Percentiles rank a stretch among this genome's conserved stretches.
Conservation (phyloP, 2,329 filamentous ascomycete species). For the Fusarium zealandicum region DNA sequence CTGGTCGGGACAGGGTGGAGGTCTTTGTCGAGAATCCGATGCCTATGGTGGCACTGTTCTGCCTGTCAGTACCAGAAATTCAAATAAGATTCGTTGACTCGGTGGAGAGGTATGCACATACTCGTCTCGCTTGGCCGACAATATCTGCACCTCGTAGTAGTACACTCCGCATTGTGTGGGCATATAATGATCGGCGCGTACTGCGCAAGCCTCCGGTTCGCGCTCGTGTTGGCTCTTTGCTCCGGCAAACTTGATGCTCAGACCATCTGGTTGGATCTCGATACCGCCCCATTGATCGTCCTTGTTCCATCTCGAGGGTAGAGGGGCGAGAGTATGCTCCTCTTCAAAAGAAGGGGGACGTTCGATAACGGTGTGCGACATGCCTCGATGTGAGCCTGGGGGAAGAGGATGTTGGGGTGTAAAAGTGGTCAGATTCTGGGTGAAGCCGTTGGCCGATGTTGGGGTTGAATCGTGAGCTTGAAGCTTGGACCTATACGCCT, state of each 20-base stretch:
- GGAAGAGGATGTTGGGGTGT: slow-evolving; percentile 45
- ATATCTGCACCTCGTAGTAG: slow-evolving; percentile 79
- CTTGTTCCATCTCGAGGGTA: slow-evolving; percentile 85
- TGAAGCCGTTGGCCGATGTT: slow-evolving; percentile 27
- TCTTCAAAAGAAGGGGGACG: slow-evolving; percentile 68
- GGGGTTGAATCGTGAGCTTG: slow-evolving; percentile 56
- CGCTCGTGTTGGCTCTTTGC: slow-evolving; percentile 57
- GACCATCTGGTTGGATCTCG: slow-evolving; percentile 76
- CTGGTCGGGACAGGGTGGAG: slow-evolving; percentile 61
- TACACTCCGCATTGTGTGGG: slow-evolving; percentile 91
- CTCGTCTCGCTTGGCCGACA: slow-evolving; percentile 62
- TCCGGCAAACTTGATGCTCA: slow-evolving; percentile 70
- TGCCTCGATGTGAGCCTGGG: slow-evolving; percentile 71
- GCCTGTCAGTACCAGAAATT: slow-evolving; percentile 7
- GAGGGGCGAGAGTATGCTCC: slow-evolving; percentile 65
- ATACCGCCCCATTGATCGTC: slow-evolving; percentile 76
- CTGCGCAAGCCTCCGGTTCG: slow-evolving; percentile 79
- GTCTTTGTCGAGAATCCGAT: slow-evolving; percentile 67
- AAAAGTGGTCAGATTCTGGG: slow-evolving; percentile 58
- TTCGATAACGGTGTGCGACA: slow-evolving; percentile 87
- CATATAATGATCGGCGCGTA: slow-evolving; percentile 86
- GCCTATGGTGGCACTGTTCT: slow-evolving; percentile 63
- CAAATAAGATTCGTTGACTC: background rate
- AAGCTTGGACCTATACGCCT: slow-evolving; percentile 69
- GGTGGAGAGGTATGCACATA: slow-evolving; percentile 47